Base-by-base conservation (phyloP, 139 green algal species). In the Haematococcus lacustris region DNA sequence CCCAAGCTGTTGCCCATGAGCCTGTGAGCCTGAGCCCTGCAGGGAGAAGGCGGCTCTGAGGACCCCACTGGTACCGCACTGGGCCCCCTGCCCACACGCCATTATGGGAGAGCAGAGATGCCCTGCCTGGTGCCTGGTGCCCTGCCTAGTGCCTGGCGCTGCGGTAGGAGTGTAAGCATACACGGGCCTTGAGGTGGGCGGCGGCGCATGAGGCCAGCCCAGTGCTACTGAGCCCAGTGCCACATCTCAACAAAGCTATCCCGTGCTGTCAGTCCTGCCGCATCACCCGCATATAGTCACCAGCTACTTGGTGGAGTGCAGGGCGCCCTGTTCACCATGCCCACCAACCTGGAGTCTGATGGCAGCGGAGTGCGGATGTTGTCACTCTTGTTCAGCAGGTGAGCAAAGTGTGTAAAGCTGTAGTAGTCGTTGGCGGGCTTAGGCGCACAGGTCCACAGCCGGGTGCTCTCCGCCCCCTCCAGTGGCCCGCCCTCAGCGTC, bases 391-490 rank as follows among this genome's bases (percentile, higher is more conserved):
- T 92, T 96, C 33, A 97, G 80, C 64, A 83, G 79, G 76, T 90
- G 86, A 1, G 93, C 92, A 79, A 98, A 98, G 66, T 88, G 38
- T 9, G 91, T 98, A 83, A 94, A 95, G 50, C 81, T 78, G 77
- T 97, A 98, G 73, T 91, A 88, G 80, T 97, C 92, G 38, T 82
- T 85, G 59, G 79, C 76, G 9, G 93, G 93, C 84, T 91, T 92
- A 13, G 77, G 72, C 3, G 62, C 70, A 75, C 87, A 91, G 47
- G 76, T 85, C 93, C 93, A 97, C 38, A 97, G 63, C 59, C 86
- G 82, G 32, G 79, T 70, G 21, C 73, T 25, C 4, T 13, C 28
- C 32, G 53, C 53, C 4, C 72, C 89, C 0, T 68, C 68, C 38
- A 86, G 50, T 1, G 88, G 81, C 3, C 83, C 80, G 37, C 91